phyloP scores from a whole-genome alignment of 768 basidiomycete species.

The Tylopilus sp. region DNA sequence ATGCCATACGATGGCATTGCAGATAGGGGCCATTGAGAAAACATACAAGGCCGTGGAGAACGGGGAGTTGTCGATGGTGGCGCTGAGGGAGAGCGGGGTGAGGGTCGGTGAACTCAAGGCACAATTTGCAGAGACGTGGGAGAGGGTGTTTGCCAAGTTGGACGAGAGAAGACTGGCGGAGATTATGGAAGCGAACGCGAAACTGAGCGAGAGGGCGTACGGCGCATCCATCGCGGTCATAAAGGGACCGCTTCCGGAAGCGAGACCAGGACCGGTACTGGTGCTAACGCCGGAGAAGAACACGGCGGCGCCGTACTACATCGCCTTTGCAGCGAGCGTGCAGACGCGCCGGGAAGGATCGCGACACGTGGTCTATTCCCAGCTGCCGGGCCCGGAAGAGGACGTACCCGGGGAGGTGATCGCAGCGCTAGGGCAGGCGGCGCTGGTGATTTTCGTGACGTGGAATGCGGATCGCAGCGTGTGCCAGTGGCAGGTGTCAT shows the following conservation, averaged over 20 bases:
- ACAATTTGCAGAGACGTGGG: constrained; percentile 47
- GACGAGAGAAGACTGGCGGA: constrained; percentile 21
- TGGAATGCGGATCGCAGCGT: constrained; percentile 51
- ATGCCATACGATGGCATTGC: constrained; percentile 57
- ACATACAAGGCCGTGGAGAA: constrained; percentile 48
- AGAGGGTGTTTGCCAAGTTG: constrained; percentile 30
- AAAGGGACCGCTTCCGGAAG: constrained; percentile 38
- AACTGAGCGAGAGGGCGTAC: constrained; percentile 49
- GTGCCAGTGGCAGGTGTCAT: constrained; percentile 54
- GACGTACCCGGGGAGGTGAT: constrained; percentile 4
- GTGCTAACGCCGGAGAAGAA: constrained; percentile 59
- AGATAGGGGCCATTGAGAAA: constrained; percentile 50
- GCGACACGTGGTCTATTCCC: constrained; percentile 48
- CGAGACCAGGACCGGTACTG: constrained; percentile 31
- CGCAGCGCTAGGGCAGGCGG: neutral
- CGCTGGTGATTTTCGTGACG: constrained; percentile 46
- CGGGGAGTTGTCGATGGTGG: constrained; percentile 40
- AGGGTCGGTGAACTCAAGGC: constrained; percentile 52
- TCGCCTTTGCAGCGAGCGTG: constrained; percentile 44
- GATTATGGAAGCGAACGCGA: constrained; percentile 38
- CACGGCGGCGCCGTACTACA: constrained; percentile 56
- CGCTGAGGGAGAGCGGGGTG: constrained; percentile 39
- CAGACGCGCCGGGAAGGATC: constrained; percentile 27
- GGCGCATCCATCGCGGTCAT: constrained; percentile 44
- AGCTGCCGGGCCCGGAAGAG: constrained; percentile 2